Percentiles rank a stretch among this genome's conserved stretches.
These are phyloP conservation scores for Daldinia sp. DNA, from an alignment of 2,329 filamentous ascomycete genomes.

Conservation along the genomic window DNA sequence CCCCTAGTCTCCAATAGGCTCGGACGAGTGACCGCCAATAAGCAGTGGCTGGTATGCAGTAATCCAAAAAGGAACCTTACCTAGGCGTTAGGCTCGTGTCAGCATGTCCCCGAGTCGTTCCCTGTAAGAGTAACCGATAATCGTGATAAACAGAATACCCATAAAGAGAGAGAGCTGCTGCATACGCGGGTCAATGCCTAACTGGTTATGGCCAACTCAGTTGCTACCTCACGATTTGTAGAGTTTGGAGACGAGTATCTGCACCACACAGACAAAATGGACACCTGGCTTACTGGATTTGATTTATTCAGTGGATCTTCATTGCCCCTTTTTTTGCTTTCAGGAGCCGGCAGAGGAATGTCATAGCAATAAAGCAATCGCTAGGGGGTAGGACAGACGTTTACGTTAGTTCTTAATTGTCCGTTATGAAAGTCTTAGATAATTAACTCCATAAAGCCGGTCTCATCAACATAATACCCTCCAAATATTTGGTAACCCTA, in stretches of 20 bases:
- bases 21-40: background rate
- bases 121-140: slow-evolving; percentile 3
- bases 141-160: background rate
- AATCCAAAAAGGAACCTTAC: slow-evolving; percentile 10
- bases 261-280: slow-evolving; percentile 35
- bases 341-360: background rate
- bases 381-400: background rate
- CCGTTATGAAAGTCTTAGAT: too few relatives aligned
- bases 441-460: background rate
- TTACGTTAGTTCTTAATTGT: background rate
- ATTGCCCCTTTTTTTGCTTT: slow-evolving; percentile 21
- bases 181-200: background rate
- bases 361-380: background rate
- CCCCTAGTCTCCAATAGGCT: slow-evolving; percentile 12
- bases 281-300: slow-evolving; percentile 31
- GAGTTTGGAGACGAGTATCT: slow-evolving; percentile 9
- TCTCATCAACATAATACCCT: background rate
- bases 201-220: slow-evolving; percentile 13
- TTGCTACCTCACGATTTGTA: background rate
- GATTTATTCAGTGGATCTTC: slow-evolving; percentile 25
- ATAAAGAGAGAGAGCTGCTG: slow-evolving; percentile 5
- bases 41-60: slow-evolving; percentile 13
- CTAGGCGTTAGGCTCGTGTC: background rate
- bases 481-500: background rate
- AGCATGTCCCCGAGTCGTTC: slow-evolving; percentile 3